A percentile compares a stretch with the other conserved stretches of the same genome.
phyloP scores from a whole-genome alignment of 495 filamentous ascomycete genomes.

The Penicillium goetzii region DNA sequence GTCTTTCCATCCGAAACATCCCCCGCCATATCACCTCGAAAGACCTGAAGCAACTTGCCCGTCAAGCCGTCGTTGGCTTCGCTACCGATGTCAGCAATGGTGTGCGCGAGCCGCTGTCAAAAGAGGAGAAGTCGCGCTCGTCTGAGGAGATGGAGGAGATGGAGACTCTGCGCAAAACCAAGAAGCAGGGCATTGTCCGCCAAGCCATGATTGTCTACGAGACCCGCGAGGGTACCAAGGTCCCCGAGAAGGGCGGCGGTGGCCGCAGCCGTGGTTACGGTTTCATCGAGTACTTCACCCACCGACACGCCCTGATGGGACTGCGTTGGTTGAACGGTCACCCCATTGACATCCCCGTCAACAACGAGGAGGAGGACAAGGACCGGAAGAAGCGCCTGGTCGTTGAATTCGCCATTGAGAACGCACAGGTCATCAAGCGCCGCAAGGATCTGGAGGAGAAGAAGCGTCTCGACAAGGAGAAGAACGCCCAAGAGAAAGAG shows the following conservation, averaged over 20 bases:
- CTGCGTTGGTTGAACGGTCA: constrained; percentile 92
- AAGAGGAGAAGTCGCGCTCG: constrained; percentile 80
- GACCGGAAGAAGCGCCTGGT: constrained; percentile 79
- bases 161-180: constrained; percentile 73
- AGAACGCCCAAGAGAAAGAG: constrained; percentile 29
- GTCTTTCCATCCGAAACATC: constrained; percentile 92
- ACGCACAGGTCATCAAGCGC: constrained; percentile 86
- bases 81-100: constrained; percentile 84
- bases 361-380: constrained; percentile 43
- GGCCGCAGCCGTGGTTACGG: constrained; percentile 91
- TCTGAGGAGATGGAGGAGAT: constrained; percentile 78
- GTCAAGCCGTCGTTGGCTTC: constrained; percentile 89
- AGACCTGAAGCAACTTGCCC: constrained; percentile 86
- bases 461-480: constrained; percentile 40
- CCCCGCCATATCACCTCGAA: constrained; percentile 83
- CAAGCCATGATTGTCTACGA: constrained; percentile 97
- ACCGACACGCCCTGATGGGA: constrained; percentile 94
- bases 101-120: constrained; percentile 72
- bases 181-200: constrained; percentile 89
- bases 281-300: constrained; percentile 95
- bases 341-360: constrained; percentile 51
- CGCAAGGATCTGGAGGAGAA: constrained; percentile 73
- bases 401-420: constrained; percentile 98
- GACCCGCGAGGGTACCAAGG: constrained; percentile 77
- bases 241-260: constrained; percentile 69